Evolutionary conservation across 352 stramenopile species (phyloP), one percentile per base, ranked within the genome.

Genomic region (Thalassiosira exigua): DNA sequence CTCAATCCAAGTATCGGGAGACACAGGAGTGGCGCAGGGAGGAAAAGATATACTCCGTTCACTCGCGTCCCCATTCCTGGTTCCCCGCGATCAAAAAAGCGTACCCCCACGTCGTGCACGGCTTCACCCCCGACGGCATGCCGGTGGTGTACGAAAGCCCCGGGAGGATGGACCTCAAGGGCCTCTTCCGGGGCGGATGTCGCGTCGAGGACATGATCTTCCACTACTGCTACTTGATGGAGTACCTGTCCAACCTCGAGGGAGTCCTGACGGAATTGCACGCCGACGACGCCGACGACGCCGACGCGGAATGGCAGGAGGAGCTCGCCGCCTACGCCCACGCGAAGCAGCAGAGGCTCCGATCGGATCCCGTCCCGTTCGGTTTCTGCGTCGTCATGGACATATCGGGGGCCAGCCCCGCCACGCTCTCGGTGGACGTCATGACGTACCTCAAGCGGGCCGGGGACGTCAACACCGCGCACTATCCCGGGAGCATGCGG

Each of bases 141-240:
- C 69, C 71, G 7, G 72, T 89, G 2, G 41, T 90, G 9, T 90
- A 87, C 58, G 81, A 91, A 62, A 42, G 75, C 32, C 85, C 82
- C 3, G 85, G 85, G 11, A 82, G 75, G 44, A 90, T 91, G 81
- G 82, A 85, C 51, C 51, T 89, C 3, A 91, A 88, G 42, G 22
- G 81, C 29, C 51, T 89, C 3, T 89, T 91, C 53, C 32, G 65
- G 4, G 74, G 51, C 36, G 84, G 82, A 9, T 80, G 69, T 67
- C 50, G 44, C 24, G 70, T 91, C 4, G 27, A 81, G 19, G 79
- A 91, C 58, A 91, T 91, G 85, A 57, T 86, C 58, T 62, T 71
- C 51, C 85, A 91, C 64, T 89, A 88, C 56, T 80, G 75, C 33
- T 89, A 88, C 66, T 69, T 88, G 9, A 84, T 90, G 72, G 85